These are phyloP conservation scores for Hippophae tibetana DNA, from an alignment of 306 rosid species.

Conservation along the genomic window DNA sequence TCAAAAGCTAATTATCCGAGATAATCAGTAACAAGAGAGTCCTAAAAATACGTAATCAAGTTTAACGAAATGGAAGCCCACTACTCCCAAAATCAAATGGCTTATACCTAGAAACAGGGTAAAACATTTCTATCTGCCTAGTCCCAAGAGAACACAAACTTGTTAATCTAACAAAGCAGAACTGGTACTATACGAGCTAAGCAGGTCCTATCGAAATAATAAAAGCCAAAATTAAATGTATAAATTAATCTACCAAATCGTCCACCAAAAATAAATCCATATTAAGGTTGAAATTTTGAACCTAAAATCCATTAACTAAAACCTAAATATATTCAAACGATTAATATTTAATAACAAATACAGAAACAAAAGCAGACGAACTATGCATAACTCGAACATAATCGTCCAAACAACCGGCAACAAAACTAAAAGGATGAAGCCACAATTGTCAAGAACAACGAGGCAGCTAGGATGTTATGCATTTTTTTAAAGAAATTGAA, in stretches of 20 bases:
- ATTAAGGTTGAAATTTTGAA: neutral
- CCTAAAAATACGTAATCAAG: neutral
- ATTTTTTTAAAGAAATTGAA: neutral
- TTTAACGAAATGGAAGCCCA: neutral
- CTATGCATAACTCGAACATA: neutral
- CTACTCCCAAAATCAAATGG: neutral
- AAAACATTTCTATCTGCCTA: neutral
- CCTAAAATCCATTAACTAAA: too few species aligned
- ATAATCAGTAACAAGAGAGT: neutral
- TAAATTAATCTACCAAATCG: neutral
- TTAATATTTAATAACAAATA: too few species aligned
- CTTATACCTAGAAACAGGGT: neutral
- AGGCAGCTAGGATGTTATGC: slow-evolving; percentile 2
- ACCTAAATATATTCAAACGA: too few species aligned
- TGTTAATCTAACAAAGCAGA: neutral
- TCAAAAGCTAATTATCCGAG: neutral
- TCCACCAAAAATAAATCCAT: neutral
- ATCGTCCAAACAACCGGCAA: neutral
- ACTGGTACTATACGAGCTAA: neutral
- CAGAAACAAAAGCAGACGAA: neutral
- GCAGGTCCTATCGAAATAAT: neutral
- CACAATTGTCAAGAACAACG: slow-evolving; percentile 5
- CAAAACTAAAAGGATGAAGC: slow-evolving; percentile 2
- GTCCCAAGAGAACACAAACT: neutral
- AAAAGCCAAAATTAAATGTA: neutral